Evolutionary conservation across 169 alveolate species (phyloP).

Genomic region (Plasmodium sp.): DNA sequence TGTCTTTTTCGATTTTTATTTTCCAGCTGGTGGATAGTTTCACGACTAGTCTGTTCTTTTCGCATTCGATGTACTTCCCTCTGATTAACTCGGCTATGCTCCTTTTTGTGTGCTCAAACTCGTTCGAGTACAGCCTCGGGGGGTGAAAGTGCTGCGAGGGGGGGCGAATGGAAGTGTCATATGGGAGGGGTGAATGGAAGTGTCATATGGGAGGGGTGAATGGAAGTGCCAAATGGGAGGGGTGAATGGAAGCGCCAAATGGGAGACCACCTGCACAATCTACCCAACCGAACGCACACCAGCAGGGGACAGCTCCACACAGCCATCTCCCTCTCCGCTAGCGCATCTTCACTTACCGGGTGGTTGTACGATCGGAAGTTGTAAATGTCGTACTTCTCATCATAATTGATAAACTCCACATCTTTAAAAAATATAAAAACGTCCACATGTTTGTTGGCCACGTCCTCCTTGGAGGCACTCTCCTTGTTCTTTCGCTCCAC

Average conservation of each 20-base stretch:
- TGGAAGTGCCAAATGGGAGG: too few relatives aligned
- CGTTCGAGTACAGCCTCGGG: constrained; percentile 31
- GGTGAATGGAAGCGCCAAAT: background rate
- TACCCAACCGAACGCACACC: background rate
- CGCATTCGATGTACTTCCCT: constrained; percentile 23
- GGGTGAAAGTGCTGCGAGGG: constrained; percentile 21
- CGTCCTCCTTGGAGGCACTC: background rate
- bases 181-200: too few relatives aligned
- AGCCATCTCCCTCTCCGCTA: background rate
- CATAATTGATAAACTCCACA: constrained; percentile 59
- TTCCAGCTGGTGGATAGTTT: constrained; percentile 1
- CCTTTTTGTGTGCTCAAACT: constrained; percentile 16
- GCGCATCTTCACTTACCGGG: constrained; percentile 34
- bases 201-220: too few relatives aligned
- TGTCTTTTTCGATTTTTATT: constrained; percentile 34
- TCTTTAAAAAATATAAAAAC: constrained; percentile 50
- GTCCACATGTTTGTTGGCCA: constrained; percentile 8
- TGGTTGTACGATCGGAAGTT: constrained; percentile 59
- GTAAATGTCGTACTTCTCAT: constrained; percentile 41
- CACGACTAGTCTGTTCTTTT: constrained; percentile 41
- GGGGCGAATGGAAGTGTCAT: background rate
- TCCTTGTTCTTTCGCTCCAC: constrained; percentile 10
- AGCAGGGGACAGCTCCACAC: background rate
- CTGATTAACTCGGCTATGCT: constrained; percentile 8
- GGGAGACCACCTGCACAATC: background rate